phyloP scores from a whole-genome alignment of 2,329 filamentous ascomycete genomes.

The Pseudogymnoascus sp. region DNA sequence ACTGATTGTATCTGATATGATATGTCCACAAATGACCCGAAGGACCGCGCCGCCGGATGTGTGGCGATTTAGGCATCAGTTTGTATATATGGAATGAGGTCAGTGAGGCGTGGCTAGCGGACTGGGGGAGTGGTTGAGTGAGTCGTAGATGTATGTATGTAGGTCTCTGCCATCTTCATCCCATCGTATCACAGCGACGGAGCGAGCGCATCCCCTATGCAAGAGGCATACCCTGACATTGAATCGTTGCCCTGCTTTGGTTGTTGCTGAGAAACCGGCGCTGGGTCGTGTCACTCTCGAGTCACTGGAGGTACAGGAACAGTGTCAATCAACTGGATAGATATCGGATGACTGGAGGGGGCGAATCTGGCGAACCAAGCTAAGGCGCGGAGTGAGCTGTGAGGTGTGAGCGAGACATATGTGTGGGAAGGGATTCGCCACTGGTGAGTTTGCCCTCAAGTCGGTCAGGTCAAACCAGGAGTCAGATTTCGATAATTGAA shows the following conservation, averaged over 20 bases:
- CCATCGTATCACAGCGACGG: not conserved
- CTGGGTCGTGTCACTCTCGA: not conserved
- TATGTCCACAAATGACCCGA: not conserved
- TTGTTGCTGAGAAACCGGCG: not conserved
- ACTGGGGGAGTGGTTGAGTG: not conserved
- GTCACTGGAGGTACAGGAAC: not conserved
- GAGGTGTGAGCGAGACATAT: not conserved
- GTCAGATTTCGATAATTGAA: not conserved
- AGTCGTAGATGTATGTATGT: not conserved
- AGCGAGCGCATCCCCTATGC: conserved; percentile 2
- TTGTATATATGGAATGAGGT: not conserved
- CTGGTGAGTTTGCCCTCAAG: not conserved
- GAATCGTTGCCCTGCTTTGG: not conserved
- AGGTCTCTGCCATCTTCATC: not conserved
- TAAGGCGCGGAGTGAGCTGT: not conserved
- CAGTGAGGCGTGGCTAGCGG: not conserved
- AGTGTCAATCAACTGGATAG: not conserved
- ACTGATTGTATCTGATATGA: not conserved
- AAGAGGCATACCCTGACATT: not conserved
- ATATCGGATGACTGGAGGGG: conserved; percentile 1
- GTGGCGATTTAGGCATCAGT: not conserved
- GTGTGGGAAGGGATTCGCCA: not conserved
- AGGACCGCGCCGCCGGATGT: not conserved
- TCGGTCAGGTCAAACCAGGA: not conserved
- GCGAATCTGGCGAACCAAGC: not conserved